A percentile compares a stretch with the other conserved stretches of the same genome.
These are phyloP conservation scores for Hygrocybe coccinea DNA, from an alignment of 768 basidiomycete genomes.

Conservation along the genomic window DNA sequence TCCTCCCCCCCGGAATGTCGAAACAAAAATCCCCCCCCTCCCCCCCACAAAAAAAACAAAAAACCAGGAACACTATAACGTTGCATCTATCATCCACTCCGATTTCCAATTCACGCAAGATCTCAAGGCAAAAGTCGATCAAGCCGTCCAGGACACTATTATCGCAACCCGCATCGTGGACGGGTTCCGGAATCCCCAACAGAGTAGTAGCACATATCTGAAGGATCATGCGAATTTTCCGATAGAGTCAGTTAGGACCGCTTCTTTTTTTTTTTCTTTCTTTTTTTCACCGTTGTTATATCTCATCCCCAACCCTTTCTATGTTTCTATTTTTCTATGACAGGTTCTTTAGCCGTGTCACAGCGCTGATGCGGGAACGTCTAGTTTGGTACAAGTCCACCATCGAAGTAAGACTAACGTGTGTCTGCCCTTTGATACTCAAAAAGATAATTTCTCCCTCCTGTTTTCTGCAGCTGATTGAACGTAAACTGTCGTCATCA, in stretches of 20 bases:
- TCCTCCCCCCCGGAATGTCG: background rate
- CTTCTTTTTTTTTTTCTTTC: too few species aligned
- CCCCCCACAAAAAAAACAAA: too few species aligned
- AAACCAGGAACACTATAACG: conserved; percentile 59
- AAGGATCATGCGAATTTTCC: conserved; percentile 81
- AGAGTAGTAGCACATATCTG: conserved; percentile 60
- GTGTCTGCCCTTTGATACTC: background rate
- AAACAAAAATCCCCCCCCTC: background rate
- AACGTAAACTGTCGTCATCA: conserved; percentile 73
- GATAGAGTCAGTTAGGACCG: conserved; percentile 62
- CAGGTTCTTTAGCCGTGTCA: conserved; percentile 71
- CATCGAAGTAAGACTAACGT: conserved; percentile 53
- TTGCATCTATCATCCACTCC: conserved; percentile 56
- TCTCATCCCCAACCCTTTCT: background rate
- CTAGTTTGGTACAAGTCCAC: conserved; percentile 76
- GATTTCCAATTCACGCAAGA: conserved; percentile 66
- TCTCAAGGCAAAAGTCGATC: conserved; percentile 69
- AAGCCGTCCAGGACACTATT: conserved; percentile 77
- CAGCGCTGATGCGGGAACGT: conserved; percentile 65
- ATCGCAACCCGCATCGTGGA: conserved; percentile 72
- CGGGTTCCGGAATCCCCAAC: conserved; percentile 71
- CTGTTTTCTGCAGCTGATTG: conserved; percentile 57
- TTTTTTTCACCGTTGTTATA: background rate
- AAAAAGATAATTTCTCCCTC: too few species aligned
- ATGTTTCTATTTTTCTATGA: background rate